phyloP scores from a whole-genome alignment of 1,139 yeast genomes.

The Blastobotrys apis region DNA sequence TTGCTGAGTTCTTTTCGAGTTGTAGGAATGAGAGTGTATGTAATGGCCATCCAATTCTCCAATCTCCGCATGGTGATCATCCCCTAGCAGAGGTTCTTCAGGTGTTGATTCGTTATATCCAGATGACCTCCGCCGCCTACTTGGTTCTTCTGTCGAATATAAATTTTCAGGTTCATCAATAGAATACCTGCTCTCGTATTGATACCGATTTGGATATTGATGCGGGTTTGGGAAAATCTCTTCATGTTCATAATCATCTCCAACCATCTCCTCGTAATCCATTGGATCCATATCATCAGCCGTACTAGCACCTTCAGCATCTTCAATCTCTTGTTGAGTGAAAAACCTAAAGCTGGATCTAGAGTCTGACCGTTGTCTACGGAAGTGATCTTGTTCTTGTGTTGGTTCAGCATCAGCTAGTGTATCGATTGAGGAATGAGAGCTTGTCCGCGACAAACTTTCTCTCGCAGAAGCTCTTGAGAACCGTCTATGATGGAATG shows the following conservation, averaged over 20 bases:
- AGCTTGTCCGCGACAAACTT: conserved; percentile 21
- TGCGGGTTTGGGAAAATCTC: conserved; percentile 20
- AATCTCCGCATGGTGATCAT: background rate
- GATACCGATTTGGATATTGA: conserved; percentile 23
- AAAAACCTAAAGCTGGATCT: conserved; percentile 63
- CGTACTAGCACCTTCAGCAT: conserved; percentile 80
- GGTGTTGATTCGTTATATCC: conserved; percentile 15
- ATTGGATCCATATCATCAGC: conserved; percentile 56
- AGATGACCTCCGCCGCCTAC: conserved; percentile 21
- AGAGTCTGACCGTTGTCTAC: conserved; percentile 23
- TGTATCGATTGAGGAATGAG: conserved; percentile 16
- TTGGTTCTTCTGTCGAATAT: conserved; percentile 15
- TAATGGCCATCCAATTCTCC: background rate
- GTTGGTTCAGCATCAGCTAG: background rate
- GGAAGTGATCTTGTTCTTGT: conserved; percentile 1
- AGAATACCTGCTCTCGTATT: conserved; percentile 13
- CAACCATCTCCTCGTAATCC: conserved; percentile 40
- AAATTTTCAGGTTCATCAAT: conserved; percentile 11
- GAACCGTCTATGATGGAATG: conserved; percentile 65
- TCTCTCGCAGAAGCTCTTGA: conserved; percentile 29
- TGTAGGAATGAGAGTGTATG: background rate
- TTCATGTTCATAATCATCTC: conserved; percentile 27
- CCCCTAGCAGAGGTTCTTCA: conserved; percentile 15
- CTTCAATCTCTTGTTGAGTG: conserved; percentile 73
- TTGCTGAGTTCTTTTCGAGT: conserved; percentile 41